Percentiles rank a stretch among this genome's conserved stretches.
These are phyloP conservation scores for Chiua virens DNA, from an alignment of 768 basidiomycete species.

Conservation along the genomic window DNA sequence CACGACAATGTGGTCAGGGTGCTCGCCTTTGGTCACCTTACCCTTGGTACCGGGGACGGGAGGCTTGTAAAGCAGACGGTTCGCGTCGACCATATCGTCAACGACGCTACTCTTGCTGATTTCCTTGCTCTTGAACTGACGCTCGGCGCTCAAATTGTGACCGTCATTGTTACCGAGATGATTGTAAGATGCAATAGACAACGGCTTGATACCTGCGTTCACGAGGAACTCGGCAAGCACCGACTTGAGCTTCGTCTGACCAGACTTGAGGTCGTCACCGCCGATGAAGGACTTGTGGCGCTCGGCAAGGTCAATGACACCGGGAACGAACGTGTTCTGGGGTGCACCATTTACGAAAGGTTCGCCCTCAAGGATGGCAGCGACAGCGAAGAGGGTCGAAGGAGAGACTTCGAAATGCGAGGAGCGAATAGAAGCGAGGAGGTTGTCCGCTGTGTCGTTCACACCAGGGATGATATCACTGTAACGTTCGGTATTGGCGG, in stretches of 20 bases:
- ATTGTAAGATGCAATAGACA: conserved; percentile 97
- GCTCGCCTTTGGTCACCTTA: conserved; percentile 81
- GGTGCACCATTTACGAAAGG: conserved; percentile 98
- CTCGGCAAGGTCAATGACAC: conserved; percentile 91
- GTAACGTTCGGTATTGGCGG: conserved; percentile 98
- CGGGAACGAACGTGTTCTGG: conserved; percentile 98
- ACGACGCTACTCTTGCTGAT: conserved; percentile 97
- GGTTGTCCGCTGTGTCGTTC: conserved; percentile 89
- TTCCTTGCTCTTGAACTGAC: conserved; percentile 98
- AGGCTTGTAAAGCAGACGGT: conserved; percentile 87
- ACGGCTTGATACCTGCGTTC: conserved; percentile 97
- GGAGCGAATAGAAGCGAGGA: conserved; percentile 76
- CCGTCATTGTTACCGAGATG: conserved; percentile 99
- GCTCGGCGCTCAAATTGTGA: conserved; percentile 83
- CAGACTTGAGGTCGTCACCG: conserved; percentile 97
- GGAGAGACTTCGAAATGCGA: conserved; percentile 96
- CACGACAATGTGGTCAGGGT: conserved; percentile 95
- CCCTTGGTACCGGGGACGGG: conserved; percentile 55
- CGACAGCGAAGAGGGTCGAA: conserved; percentile 93
- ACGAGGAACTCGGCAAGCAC: conserved; percentile 98
- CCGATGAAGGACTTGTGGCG: conserved; percentile 89
- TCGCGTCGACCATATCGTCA: conserved; percentile 96
- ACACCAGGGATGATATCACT: conserved; percentile 91
- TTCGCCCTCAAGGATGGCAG: conserved; percentile 90
- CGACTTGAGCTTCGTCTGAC: conserved; percentile 96